These are phyloP conservation scores for Rhodotorula taiwanensis DNA, from an alignment of 768 basidiomycete genomes.

Conservation along the genomic window DNA sequence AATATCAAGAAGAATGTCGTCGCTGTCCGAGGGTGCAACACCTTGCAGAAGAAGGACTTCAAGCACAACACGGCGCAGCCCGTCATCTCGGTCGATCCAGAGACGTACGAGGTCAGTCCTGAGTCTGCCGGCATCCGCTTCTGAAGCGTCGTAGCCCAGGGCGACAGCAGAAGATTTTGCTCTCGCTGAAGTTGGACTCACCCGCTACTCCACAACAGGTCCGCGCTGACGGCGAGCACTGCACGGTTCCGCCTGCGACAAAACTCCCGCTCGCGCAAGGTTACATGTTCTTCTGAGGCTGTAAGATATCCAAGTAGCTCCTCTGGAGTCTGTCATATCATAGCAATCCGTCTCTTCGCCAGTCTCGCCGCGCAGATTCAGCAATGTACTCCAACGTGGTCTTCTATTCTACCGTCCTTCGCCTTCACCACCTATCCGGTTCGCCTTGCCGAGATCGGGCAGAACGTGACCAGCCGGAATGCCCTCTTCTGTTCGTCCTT, in stretches of 20 bases:
- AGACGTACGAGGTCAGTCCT: slow-evolving; percentile 72
- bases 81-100: slow-evolving; percentile 81
- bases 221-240: slow-evolving; percentile 48
- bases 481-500: slow-evolving; percentile 5
- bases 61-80: slow-evolving; percentile 83
- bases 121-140: no score
- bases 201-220: slow-evolving; percentile 1
- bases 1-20: slow-evolving; percentile 63
- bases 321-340: no score
- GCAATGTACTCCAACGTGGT: not conserved
- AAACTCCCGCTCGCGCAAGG: slow-evolving; percentile 43
- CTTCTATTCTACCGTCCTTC: not conserved
- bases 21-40: slow-evolving; percentile 69
- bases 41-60: slow-evolving; percentile 78
- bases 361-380: no score
- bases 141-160: no score
- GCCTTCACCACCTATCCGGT: not conserved
- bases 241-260: slow-evolving; percentile 48
- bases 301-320: no score
- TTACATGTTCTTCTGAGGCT: slow-evolving; percentile 30
- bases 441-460: slow-evolving; percentile 18
- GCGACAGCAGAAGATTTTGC: no score
- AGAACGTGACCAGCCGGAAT: slow-evolving; percentile 21
- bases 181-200: no score
- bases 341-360: no score